phyloP scores from a whole-genome alignment of 257 asterid genomes.

The Solanum commersonii region DNA sequence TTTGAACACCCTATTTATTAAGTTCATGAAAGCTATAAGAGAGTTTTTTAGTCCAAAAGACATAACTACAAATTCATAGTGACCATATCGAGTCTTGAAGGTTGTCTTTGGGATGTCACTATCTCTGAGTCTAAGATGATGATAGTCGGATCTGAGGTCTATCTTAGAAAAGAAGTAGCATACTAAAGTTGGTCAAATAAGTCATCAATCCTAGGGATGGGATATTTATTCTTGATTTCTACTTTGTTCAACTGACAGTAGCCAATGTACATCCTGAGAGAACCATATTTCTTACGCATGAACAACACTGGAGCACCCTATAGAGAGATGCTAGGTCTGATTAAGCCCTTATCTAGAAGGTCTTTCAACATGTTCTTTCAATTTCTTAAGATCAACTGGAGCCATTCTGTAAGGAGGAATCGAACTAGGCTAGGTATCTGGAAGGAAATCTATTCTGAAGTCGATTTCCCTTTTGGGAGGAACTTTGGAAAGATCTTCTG shows the following conservation, averaged over 20 bases:
- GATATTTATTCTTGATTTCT: background rate
- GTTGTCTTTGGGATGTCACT: background rate
- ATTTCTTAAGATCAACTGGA: background rate
- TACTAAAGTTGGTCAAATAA: background rate
- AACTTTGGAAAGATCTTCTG: background rate
- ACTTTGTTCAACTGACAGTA: background rate
- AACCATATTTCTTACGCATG: background rate
- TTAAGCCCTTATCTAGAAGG: too few species aligned
- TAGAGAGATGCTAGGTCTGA: background rate
- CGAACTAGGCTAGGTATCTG: background rate
- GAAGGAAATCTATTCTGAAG: background rate
- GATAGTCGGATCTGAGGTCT: background rate
- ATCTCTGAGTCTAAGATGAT: background rate
- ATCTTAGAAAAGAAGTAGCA: background rate
- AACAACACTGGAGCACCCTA: background rate
- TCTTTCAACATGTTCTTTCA: background rate
- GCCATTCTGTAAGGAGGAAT: background rate
- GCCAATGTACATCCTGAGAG: background rate
- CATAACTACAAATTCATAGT: background rate
- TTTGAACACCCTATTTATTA: too few species aligned
- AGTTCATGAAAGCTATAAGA: background rate
- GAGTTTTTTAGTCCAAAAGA: background rate
- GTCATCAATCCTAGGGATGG: background rate
- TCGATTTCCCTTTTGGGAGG: background rate
- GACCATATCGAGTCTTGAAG: background rate